Conservation (phyloP, 257 asterid genomes). For the Thymus quinquecostatus region DNA sequence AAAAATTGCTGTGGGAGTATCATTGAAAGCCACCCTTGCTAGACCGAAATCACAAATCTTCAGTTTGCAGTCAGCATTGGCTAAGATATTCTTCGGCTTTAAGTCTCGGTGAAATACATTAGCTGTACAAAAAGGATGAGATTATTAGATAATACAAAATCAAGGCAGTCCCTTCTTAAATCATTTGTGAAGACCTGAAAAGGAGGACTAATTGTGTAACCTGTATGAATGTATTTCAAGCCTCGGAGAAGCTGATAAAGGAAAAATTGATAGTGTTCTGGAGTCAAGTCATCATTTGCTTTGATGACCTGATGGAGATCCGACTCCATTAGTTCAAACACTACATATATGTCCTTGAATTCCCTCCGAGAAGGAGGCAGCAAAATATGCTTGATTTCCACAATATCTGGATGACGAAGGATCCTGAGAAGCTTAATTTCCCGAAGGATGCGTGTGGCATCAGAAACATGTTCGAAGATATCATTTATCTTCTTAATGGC, state of each 20-base stretch:
- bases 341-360: constrained; percentile 88
- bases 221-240: constrained; percentile 87
- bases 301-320: constrained; percentile 90
- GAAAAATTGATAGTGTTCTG: constrained; percentile 87
- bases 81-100: constrained; percentile 85
- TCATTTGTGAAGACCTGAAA: not conserved
- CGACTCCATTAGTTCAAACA: constrained; percentile 89
- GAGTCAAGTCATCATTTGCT: constrained; percentile 89
- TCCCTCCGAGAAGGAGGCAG: constrained; percentile 93
- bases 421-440: constrained; percentile 94
- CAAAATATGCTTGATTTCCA: constrained; percentile 88
- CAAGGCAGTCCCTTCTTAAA: not conserved
- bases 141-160: constrained; percentile 23
- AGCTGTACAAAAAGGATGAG: constrained; percentile 51
- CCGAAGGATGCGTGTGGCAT: constrained; percentile 93
- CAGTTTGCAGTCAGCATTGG: constrained; percentile 90
- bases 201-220: constrained; percentile 37
- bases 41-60: constrained; percentile 91
- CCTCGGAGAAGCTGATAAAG: constrained; percentile 93
- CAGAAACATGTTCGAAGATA: constrained; percentile 90
- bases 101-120: constrained; percentile 88
- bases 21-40: constrained; percentile 92
- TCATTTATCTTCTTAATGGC: constrained; percentile 92
- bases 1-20: constrained; percentile 88
- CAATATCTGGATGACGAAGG: constrained; percentile 92